phyloP scores from a whole-genome alignment of 208 protist genomes.

The Spongospora subterranea region DNA sequence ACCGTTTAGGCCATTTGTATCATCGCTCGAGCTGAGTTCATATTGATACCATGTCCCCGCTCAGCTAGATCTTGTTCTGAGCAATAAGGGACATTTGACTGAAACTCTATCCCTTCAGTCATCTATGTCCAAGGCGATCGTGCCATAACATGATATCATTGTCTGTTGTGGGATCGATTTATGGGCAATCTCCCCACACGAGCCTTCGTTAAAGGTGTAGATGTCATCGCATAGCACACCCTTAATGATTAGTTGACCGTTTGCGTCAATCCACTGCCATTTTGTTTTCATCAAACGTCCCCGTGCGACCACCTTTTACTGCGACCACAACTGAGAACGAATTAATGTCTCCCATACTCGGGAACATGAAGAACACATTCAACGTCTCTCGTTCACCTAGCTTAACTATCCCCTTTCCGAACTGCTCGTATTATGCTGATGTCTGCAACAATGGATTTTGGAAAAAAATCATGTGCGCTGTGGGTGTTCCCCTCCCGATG shows the following conservation, averaged over 20 bases:
- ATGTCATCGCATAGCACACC: not conserved
- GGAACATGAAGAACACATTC: not conserved
- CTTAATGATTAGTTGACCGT: not conserved
- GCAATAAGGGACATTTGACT: no score
- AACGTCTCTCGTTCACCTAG: no score
- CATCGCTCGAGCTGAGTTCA: slow-evolving; percentile 35
- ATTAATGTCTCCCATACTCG: not conserved
- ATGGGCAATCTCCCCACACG: not conserved
- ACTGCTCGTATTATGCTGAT: not conserved
- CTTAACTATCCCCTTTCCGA: no score
- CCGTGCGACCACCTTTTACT: not conserved
- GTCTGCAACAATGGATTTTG: not conserved
- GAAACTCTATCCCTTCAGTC: no score
- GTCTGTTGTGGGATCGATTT: not conserved
- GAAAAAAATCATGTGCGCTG: not conserved
- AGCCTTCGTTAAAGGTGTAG: not conserved
- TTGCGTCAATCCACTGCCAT: not conserved
- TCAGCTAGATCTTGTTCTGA: no score
- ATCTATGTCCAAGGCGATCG: not conserved
- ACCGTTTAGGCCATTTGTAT: not conserved
- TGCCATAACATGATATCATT: not conserved
- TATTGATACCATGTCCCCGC: no score
- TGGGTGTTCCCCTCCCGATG: not conserved
- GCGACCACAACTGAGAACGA: not conserved
- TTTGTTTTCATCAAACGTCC: not conserved